These are phyloP conservation scores for Ustilago loliicola DNA, from an alignment of 1,284 basidiomycete species.

Conservation along the genomic window DNA sequence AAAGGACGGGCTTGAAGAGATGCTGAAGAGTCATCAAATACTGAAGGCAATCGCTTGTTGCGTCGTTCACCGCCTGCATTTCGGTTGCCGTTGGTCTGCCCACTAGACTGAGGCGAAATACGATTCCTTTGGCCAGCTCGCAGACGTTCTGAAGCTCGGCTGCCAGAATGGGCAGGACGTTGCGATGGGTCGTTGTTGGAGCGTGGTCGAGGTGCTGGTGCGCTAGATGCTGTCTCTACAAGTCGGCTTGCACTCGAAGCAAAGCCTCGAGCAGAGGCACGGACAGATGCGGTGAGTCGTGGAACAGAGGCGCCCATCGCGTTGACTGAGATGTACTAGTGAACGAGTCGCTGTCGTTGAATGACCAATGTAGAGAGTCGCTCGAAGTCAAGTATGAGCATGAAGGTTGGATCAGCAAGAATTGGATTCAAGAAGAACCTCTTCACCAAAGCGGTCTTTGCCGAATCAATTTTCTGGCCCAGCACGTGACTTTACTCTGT, in stretches of 20 bases:
- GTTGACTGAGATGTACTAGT: neutral
- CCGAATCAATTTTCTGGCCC: neutral
- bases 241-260: conserved; percentile 17
- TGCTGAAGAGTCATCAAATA: conserved; percentile 28
- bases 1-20: conserved; percentile 7
- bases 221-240: conserved; percentile 19
- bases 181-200: conserved; percentile 20
- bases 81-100: conserved; percentile 17
- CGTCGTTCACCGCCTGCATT: conserved; percentile 32
- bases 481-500: neutral
- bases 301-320: conserved; percentile 12
- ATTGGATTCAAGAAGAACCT: conserved; percentile 7
- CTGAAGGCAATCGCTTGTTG: conserved; percentile 37
- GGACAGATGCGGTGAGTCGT: conserved; percentile 9
- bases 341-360: neutral
- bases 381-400: neutral
- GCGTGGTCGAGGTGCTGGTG: conserved; percentile 24
- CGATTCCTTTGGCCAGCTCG: conserved; percentile 20
- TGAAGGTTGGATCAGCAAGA: neutral
- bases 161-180: conserved; percentile 12
- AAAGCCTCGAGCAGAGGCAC: conserved; percentile 13
- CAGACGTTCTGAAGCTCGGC: conserved; percentile 20
- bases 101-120: neutral
- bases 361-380: neutral
- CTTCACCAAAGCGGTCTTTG: neutral